phyloP scores from a whole-genome alignment of 768 basidiomycete genomes.

The Auriscalpium orientale region DNA sequence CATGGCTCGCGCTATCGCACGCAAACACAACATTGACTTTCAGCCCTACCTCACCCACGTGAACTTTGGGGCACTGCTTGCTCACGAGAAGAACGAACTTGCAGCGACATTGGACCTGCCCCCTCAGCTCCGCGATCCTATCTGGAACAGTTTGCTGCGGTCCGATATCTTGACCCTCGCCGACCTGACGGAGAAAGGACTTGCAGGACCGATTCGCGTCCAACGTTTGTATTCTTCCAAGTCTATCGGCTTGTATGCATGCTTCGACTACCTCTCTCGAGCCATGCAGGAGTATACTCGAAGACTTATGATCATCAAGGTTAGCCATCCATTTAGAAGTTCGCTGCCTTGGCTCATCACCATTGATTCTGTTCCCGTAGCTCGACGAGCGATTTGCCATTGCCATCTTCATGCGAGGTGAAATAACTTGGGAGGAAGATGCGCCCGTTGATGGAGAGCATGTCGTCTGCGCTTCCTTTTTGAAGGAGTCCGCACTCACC shows the following conservation, averaged over 20 bases:
- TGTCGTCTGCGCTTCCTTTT: not conserved
- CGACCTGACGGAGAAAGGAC: conserved; percentile 44
- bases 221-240: conserved; percentile 56
- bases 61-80: conserved; percentile 48
- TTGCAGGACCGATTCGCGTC: conserved; percentile 46
- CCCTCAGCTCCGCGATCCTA: conserved; percentile 28
- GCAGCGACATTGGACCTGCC: conserved; percentile 33
- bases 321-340: conserved; percentile 17
- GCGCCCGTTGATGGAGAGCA: conserved; percentile 8
- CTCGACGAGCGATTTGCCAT: conserved; percentile 55
- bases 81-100: conserved; percentile 47
- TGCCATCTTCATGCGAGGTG: conserved; percentile 56
- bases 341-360: too few species aligned
- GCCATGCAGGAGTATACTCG: conserved; percentile 50
- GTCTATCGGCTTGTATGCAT: conserved; percentile 42
- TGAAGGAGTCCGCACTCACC: conserved; percentile 2
- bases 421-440: conserved; percentile 37
- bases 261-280: conserved; percentile 54
- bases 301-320: conserved; percentile 52
- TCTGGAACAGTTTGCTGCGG: conserved; percentile 59
- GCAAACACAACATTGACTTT: conserved; percentile 37
- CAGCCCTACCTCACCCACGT: conserved; percentile 41
- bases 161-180: conserved; percentile 48
- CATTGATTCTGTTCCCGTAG: conserved; percentile 22
- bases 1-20: conserved; percentile 38